Conservation (phyloP, 768 basidiomycete genomes). For the Tulasnella sp. region DNA sequence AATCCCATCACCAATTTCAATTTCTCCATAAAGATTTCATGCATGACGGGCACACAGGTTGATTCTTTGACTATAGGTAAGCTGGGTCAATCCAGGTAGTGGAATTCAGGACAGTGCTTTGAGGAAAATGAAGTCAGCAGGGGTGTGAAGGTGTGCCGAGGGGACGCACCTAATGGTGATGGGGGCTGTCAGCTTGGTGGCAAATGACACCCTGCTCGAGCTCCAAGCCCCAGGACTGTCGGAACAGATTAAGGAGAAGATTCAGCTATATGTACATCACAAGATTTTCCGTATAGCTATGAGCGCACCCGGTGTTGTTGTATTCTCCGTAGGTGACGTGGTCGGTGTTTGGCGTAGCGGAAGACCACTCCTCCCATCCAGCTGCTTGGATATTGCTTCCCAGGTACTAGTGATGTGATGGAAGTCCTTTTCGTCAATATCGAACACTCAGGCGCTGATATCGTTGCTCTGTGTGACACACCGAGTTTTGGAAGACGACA, state of each 20-base stretch:
- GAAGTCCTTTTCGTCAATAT: not conserved
- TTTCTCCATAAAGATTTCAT: too few species aligned
- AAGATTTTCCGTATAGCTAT: too few species aligned
- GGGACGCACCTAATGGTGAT: slow-evolving; percentile 2
- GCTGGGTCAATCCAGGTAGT: slow-evolving; percentile 12
- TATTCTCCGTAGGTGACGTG: slow-evolving; percentile 28
- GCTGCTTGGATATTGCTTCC: slow-evolving; percentile 14
- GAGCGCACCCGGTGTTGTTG: slow-evolving; percentile 24
- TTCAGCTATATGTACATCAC: too few species aligned
- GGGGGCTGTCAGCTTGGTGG: slow-evolving; percentile 21
- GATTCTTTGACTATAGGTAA: too few species aligned
- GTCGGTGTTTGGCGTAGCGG: slow-evolving; percentile 24
- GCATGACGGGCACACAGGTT: too few species aligned
- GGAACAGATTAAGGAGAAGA: not conserved
- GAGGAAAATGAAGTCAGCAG: not conserved
- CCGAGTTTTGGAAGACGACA: slow-evolving; percentile 25
- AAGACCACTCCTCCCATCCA: slow-evolving; percentile 25
- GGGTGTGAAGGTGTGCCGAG: not conserved
- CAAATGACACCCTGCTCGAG: slow-evolving; percentile 23
- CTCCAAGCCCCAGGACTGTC: slow-evolving; percentile 18
- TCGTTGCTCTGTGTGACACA: slow-evolving; percentile 21
- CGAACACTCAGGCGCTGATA: not conserved
- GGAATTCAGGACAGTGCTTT: slow-evolving; percentile 11
- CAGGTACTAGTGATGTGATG: not conserved
- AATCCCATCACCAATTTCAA: too few species aligned